Evolutionary conservation across 257 asterid species (phyloP), one percentile per base, ranked within the genome.

Genomic region (Ophiorrhiza pumila): DNA sequence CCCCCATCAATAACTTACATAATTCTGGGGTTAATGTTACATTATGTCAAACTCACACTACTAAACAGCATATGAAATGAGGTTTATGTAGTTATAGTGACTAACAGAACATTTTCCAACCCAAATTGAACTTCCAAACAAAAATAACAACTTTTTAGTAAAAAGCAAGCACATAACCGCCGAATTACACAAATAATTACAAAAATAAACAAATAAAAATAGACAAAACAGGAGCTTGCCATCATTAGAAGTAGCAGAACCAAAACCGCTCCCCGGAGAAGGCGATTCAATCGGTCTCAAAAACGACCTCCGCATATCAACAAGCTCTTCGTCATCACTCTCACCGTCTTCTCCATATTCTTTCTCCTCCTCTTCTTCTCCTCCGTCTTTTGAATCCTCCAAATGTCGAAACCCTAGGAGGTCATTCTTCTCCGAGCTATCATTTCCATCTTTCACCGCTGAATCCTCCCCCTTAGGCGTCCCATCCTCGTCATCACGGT

Each of bases 231-330:
- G 74, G 75, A 49, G 85, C 93, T 88, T 86, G 76, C 99, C 98
- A 60, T 92, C 96, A 73, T 81, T 87, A 46, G 96, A 90, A 55
- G 97, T 84, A 72, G 95, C 97, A 32, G 99, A 95, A 31, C 97
- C 96, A 23, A 86, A 66, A 45, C 86, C 84, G 80, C 97, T 95
- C 76, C 95, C 96, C 20, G 97, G 90, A 35, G 99, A 95, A 80
- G 92, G 96, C 31, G 97, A 92, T 22, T 93, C 93, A 23, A 77
- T 37, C 0, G 94, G 96, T 35, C 87, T 82, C 65, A 95, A 64
- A 77, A 92, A 90, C 39, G 87, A 71, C 77, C 83, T 79, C 61
- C 77, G 83, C 85, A 79, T 73, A 23, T 60, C 80, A 37, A 68
- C 80, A 81, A 83, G 76, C 57, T 77, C 93, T 42, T 87, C 99